Conservation (phyloP, 352 stramenopile genomes). For the Pythium periplocum region DNA sequence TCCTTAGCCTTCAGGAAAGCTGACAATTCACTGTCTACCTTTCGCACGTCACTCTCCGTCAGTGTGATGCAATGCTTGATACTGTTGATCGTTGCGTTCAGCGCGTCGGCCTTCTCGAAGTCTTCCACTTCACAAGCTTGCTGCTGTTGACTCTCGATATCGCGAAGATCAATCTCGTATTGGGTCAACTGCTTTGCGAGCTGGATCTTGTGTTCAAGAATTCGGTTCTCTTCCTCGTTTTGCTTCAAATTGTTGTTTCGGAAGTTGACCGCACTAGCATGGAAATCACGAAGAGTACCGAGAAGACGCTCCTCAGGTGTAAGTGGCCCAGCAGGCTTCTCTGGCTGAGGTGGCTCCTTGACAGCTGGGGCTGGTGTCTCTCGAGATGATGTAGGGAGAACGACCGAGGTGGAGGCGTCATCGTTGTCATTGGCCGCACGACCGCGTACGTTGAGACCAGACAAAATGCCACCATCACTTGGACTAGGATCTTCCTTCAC, state of each 20-base stretch:
- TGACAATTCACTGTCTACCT: slow-evolving; percentile 65
- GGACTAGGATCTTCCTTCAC: slow-evolving; percentile 16
- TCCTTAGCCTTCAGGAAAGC: slow-evolving; percentile 74
- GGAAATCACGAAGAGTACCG: slow-evolving; percentile 66
- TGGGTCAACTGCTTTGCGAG: slow-evolving; percentile 66
- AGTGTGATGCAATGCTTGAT: slow-evolving; percentile 77
- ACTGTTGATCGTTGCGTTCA: slow-evolving; percentile 79
- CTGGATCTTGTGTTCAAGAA: slow-evolving; percentile 62
- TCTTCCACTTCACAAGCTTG: slow-evolving; percentile 77
- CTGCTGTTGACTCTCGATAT: slow-evolving; percentile 79
- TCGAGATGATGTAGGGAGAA: slow-evolving; percentile 14
- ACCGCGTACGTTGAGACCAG: slow-evolving; percentile 43
- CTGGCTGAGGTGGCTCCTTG: slow-evolving; percentile 19
- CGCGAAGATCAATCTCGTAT: slow-evolving; percentile 72
- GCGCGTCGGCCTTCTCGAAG: slow-evolving; percentile 77
- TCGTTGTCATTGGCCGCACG: slow-evolving; percentile 14
- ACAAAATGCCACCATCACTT: slow-evolving; percentile 31
- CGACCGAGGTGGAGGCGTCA: slow-evolving; percentile 19
- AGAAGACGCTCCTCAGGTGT: slow-evolving; percentile 68
- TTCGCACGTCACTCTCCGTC: slow-evolving; percentile 72
- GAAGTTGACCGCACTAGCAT: slow-evolving; percentile 67
- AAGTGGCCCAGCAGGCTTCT: slow-evolving; percentile 21
- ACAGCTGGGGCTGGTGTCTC: slow-evolving; percentile 8
- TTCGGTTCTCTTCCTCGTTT: slow-evolving; percentile 66
- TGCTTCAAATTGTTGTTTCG: slow-evolving; percentile 55